Percentiles rank a stretch among this genome's conserved stretches.
phyloP scores from a whole-genome alignment of 2,329 filamentous ascomycete species.

The Aspergillus quadricinctus region DNA sequence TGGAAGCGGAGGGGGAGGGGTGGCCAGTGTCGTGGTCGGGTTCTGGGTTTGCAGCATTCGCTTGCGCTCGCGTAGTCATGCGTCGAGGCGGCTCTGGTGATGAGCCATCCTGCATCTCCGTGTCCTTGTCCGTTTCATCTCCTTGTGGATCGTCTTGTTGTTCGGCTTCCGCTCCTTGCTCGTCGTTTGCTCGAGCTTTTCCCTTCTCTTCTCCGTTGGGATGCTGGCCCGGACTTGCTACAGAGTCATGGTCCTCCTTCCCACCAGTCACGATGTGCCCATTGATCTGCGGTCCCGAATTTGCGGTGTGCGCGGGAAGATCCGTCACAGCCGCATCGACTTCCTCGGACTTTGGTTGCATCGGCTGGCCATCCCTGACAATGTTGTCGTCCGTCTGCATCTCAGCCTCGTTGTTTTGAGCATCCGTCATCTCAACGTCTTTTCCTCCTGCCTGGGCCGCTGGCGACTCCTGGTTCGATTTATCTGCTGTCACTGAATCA shows the following conservation, averaged over 20 bases:
- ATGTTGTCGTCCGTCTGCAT: constrained; percentile 3
- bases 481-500: constrained; percentile 7
- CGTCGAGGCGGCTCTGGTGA: constrained; percentile 41
- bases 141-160: constrained; percentile 12
- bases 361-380: constrained; percentile 12
- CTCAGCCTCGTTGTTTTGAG: constrained; percentile 10
- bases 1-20: constrained; percentile 22
- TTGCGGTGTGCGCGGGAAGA: constrained; percentile 26
- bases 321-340: constrained; percentile 30
- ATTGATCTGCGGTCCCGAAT: constrained; percentile 11
- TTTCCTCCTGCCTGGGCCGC: constrained; percentile 10
- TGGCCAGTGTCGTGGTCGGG: constrained; percentile 22
- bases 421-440: constrained; percentile 35
- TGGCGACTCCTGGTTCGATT: constrained; percentile 9
- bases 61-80: constrained; percentile 45
- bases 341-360: constrained; percentile 33
- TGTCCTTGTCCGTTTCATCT: constrained; percentile 25
- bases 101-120: constrained; percentile 31
- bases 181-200: constrained; percentile 7
- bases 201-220: constrained; percentile 11
- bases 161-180: constrained; percentile 4
- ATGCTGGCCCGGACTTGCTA: constrained; percentile 6
- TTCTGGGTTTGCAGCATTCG: constrained; percentile 31
- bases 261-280: constrained; percentile 6
- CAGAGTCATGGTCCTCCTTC: constrained; percentile 2